Evolutionary conservation across 345 rosid genomes (phyloP).

Genomic region (Viola odorata): DNA sequence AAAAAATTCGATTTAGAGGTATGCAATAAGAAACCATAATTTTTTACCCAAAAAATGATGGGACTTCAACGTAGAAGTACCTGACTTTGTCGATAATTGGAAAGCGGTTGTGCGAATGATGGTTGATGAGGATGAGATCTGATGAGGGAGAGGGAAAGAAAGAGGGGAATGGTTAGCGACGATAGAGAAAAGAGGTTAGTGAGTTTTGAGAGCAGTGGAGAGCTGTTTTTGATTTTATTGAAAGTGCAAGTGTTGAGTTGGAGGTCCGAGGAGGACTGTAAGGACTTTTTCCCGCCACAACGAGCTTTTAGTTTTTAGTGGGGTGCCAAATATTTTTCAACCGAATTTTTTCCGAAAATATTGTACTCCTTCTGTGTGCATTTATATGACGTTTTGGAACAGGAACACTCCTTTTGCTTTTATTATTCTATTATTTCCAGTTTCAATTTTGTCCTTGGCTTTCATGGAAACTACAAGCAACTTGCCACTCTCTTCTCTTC

Average conservation of each 20-base stretch:
- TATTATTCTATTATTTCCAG: too few relatives aligned
- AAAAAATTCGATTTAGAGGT: neutral
- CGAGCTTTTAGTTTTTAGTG: neutral
- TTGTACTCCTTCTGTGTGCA: too few relatives aligned
- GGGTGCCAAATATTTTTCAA: too few relatives aligned
- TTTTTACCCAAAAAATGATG: neutral
- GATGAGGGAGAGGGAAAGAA: neutral
- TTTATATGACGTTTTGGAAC: too few relatives aligned
- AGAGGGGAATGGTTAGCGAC: neutral
- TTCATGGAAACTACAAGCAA: too few relatives aligned
- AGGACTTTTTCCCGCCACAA: constrained; percentile 21
- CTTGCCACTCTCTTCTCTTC: too few relatives aligned
- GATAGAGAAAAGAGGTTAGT: neutral
- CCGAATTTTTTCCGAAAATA: too few relatives aligned
- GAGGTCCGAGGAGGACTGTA: constrained; percentile 6
- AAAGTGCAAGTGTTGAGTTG: neutral
- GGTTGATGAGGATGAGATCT: neutral
- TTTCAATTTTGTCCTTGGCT: too few relatives aligned
- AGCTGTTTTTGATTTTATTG: too few relatives aligned
- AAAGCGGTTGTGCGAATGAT: neutral
- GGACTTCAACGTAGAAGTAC: too few relatives aligned
- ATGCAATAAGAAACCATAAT: neutral
- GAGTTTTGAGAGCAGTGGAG: neutral
- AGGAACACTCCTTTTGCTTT: too few relatives aligned
- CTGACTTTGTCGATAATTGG: neutral